A percentile compares a stretch with the other conserved stretches of the same genome.
Evolutionary conservation across 2,329 filamentous ascomycete species (phyloP).

Genomic region (Fusarium albosuccineum): DNA sequence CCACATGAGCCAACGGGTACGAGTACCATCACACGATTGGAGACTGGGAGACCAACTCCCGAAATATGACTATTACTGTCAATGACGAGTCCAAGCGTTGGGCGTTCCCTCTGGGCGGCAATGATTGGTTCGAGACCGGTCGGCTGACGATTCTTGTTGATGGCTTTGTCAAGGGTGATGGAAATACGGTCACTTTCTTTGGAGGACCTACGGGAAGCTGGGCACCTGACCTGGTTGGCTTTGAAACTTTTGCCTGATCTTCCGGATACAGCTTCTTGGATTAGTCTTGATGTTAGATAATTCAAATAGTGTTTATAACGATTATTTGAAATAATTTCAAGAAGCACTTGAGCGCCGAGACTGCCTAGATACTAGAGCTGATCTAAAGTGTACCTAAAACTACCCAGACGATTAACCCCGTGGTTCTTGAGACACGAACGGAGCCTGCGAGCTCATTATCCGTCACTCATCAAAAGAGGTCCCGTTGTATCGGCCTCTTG

Average conservation of each 20-base stretch:
- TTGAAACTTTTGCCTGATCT: slow-evolving; percentile 47
- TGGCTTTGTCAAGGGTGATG: slow-evolving; percentile 58
- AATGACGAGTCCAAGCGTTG: slow-evolving; percentile 60
- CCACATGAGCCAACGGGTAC: no score
- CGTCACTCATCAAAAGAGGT: slow-evolving; percentile 15
- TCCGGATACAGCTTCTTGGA: no score
- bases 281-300: no score
- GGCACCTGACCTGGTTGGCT: slow-evolving; percentile 60
- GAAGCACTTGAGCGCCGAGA: no score
- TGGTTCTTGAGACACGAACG: no score
- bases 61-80: slow-evolving; percentile 64
- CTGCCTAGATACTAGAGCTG: no score
- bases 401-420: no score
- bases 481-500: slow-evolving; percentile 25
- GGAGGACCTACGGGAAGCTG: slow-evolving; percentile 43
- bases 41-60: slow-evolving; percentile 60
- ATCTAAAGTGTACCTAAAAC: no score
- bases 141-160: slow-evolving; percentile 59
- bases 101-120: slow-evolving; percentile 63
- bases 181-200: slow-evolving; percentile 55
- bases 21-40: slow-evolving; percentile 61
- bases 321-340: no score
- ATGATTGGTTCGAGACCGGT: slow-evolving; percentile 64
- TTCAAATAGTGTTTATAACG: no score
- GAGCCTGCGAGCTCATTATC: no score